Evolutionary conservation across 2,329 filamentous ascomycete genomes (phyloP).

Genomic region (Paradendryphiella salina): DNA sequence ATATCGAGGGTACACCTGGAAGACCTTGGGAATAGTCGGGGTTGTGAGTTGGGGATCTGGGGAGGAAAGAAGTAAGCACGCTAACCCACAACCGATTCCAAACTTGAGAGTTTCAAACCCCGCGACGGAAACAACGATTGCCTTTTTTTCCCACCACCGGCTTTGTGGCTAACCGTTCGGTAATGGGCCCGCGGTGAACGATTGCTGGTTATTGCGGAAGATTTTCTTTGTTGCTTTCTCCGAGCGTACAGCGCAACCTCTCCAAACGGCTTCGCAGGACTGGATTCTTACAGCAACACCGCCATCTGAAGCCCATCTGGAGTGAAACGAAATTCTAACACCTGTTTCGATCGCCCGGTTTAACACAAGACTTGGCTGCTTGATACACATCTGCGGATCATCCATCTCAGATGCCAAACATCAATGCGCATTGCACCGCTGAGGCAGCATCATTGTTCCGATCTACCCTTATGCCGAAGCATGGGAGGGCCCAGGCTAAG

Average conservation of each 20-base stretch:
- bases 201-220: background rate
- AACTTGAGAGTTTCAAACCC: slow-evolving; percentile 34
- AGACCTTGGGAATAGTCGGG: slow-evolving; percentile 19
- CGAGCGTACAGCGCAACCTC: background rate
- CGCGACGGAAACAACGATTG: slow-evolving; percentile 22
- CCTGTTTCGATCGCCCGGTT: slow-evolving; percentile 35
- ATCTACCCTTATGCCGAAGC: slow-evolving; percentile 1
- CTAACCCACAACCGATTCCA: slow-evolving; percentile 26
- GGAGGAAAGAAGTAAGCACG: slow-evolving; percentile 11
- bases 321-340: slow-evolving; percentile 7
- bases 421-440: slow-evolving; percentile 31
- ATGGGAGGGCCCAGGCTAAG: slow-evolving; percentile 7
- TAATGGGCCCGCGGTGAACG: background rate
- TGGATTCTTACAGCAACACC: background rate
- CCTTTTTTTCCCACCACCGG: slow-evolving; percentile 2
- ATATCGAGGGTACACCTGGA: background rate
- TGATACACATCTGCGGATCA: slow-evolving; percentile 31
- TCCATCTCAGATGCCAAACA: slow-evolving; percentile 36
- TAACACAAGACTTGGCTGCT: slow-evolving; percentile 24
- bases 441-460: slow-evolving; percentile 25
- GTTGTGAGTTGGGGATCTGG: slow-evolving; percentile 2
- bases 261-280: background rate
- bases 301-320: background rate
- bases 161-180: slow-evolving; percentile 4
- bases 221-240: background rate